Percentiles rank a stretch among this genome's conserved stretches.
Conservation (phyloP, 768 basidiomycete genomes). For the Suillus lakei region DNA sequence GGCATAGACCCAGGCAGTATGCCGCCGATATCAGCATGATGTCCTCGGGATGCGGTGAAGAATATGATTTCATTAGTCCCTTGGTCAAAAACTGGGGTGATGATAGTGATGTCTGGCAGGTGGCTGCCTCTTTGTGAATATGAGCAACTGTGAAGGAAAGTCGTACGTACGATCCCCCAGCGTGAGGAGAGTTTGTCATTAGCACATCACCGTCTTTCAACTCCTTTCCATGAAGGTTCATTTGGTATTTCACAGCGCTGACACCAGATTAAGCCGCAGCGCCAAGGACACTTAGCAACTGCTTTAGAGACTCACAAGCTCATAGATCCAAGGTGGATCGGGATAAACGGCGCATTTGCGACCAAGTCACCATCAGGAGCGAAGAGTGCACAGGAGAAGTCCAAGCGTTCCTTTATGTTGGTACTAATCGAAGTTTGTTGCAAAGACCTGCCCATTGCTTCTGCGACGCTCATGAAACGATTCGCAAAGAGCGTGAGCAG, state of each 20-base stretch:
- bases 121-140: conserved; percentile 44
- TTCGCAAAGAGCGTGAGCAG: conserved; percentile 92
- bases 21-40: conserved; percentile 94
- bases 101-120: conserved; percentile 89
- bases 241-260: conserved; percentile 89
- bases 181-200: conserved; percentile 89
- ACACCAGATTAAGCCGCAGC: neutral
- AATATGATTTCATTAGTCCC: conserved; percentile 76
- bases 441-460: conserved; percentile 91
- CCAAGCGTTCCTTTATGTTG: conserved; percentile 95
- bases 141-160: conserved; percentile 14
- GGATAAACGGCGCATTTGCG: conserved; percentile 92
- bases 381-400: conserved; percentile 95
- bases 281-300: neutral
- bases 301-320: conserved; percentile 67
- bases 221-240: conserved; percentile 70
- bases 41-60: conserved; percentile 92
- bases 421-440: conserved; percentile 91
- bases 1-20: conserved; percentile 96
- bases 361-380: conserved; percentile 94
- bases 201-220: conserved; percentile 91
- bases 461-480: conserved; percentile 97
- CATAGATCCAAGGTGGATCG: conserved; percentile 88
- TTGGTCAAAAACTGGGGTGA: conserved; percentile 87
- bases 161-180: conserved; percentile 80